These are phyloP conservation scores for Colletotrichum lini DNA, from an alignment of 2,329 filamentous ascomycete genomes.

Conservation along the genomic window DNA sequence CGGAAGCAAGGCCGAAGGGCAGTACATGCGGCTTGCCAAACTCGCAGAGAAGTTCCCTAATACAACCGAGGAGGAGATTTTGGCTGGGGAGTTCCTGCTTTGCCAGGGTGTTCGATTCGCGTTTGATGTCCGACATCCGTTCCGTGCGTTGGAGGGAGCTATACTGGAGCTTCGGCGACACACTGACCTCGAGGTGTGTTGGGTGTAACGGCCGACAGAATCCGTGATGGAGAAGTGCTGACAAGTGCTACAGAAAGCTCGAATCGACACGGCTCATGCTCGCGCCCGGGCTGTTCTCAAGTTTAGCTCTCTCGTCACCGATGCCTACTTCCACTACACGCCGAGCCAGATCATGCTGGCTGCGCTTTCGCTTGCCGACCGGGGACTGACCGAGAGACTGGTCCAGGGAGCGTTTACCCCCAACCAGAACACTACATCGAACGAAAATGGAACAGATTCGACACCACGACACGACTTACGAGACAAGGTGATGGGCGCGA, in stretches of 20 bases:
- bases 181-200: conserved; percentile 69
- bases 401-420: conserved; percentile 55
- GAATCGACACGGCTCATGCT: conserved; percentile 76
- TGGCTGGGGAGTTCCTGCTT: conserved; percentile 92
- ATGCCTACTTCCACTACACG: conserved; percentile 97
- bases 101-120: conserved; percentile 94
- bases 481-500: conserved; percentile 64
- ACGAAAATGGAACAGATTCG: conserved; percentile 42
- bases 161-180: conserved; percentile 85
- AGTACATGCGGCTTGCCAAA: conserved; percentile 73
- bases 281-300: conserved; percentile 81
- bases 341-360: conserved; percentile 95
- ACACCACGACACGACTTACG: conserved; percentile 49
- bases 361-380: conserved; percentile 82
- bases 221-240: not conserved
- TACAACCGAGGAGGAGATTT: conserved; percentile 83
- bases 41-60: conserved; percentile 80
- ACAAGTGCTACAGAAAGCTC: conserved; percentile 50
- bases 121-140: conserved; percentile 93
- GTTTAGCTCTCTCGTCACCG: conserved; percentile 86
- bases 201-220: conserved; percentile 36
- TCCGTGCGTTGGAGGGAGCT: conserved; percentile 87
- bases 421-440: conserved; percentile 18
- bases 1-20: conserved; percentile 91
- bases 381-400: conserved; percentile 68